Evolutionary conservation across 768 basidiomycete species (phyloP).

Genomic region (Mycena amicta): DNA sequence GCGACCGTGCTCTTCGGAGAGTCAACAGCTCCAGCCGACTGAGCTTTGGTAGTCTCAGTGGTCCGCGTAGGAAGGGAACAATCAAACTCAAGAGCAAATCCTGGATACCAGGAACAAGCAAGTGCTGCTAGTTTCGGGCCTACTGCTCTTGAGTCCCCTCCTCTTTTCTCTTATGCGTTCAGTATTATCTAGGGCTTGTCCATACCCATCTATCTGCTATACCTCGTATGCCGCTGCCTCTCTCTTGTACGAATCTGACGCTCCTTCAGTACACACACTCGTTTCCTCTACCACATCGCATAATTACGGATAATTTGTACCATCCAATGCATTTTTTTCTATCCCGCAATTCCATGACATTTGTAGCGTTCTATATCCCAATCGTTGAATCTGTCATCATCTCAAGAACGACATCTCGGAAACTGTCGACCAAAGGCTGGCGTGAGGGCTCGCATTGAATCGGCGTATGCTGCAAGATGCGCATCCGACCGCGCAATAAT

Average conservation of each 20-base stretch:
- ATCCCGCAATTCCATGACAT: not conserved
- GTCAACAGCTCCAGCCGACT: slow-evolving; percentile 90
- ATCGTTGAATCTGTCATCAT: not conserved
- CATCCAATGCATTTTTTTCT: too few species aligned
- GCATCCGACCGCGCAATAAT: slow-evolving; percentile 13
- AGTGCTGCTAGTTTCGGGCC: slow-evolving; percentile 73
- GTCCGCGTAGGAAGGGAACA: slow-evolving; percentile 60
- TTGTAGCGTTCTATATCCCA: slow-evolving; percentile 1
- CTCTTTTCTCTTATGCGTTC: slow-evolving; percentile 10
- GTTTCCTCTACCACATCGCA: slow-evolving; percentile 16
- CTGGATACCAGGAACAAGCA: slow-evolving; percentile 60
- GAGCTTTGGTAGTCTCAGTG: slow-evolving; percentile 82
- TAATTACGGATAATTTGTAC: slow-evolving; percentile 27
- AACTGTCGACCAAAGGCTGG: not conserved
- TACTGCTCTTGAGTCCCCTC: not conserved
- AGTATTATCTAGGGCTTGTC: slow-evolving; percentile 19
- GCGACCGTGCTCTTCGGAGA: slow-evolving; percentile 87
- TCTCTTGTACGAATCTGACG: too few species aligned
- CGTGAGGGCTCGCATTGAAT: not conserved
- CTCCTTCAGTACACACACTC: slow-evolving; percentile 26
- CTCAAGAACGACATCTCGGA: not conserved
- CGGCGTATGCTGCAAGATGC: not conserved
- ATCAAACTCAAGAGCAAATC: slow-evolving; percentile 61
- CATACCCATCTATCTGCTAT: slow-evolving; percentile 33
- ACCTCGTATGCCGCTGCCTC: slow-evolving; percentile 33